Evolutionary conservation across 2,329 filamentous ascomycete genomes (phyloP), one percentile per base, ranked within the genome.

Genomic region (Pseudogymnoascus sp.): DNA sequence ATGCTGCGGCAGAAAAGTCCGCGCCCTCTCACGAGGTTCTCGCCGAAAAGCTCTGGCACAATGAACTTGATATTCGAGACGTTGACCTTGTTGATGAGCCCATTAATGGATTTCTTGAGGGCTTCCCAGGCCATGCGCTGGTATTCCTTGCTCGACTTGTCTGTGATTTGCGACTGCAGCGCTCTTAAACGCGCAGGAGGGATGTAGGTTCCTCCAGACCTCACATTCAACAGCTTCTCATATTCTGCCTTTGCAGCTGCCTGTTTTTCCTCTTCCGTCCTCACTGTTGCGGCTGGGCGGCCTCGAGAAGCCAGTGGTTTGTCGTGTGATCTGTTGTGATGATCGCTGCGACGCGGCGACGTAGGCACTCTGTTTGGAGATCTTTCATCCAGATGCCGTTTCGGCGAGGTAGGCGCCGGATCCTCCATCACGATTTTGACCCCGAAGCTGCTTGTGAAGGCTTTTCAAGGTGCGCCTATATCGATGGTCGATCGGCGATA

Each of bases 91-190:
- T 99, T 99, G 82, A 99, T 96, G 67, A 99, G 79, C 69, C 94
- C 94, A 73, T 99, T 97, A 77, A 99, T 96, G 58, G 90, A 94
- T 80, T 99, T 99, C 79, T 99, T 99, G 71, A 99, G 79, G 10
- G 93, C 93, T 76, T 99, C 94, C 94, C 94, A 99, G 7, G 92
- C 92, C 90, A 99, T 96, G 70, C 94, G 90, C 82, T 97, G 94
- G 73, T 96, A 97, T 77, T 97, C 94, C 76, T 96, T 95, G 75
- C 88, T 95, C 61, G 84, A 87, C 80, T 96, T 96, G 78, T 99
- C 94, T 65, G 92, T 97, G 74, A 99, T 96, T 76, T 96, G 92
- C 60, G 92, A 90, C 78, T 99, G 94, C 64, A 99, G 83, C 39
- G 93, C 93, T 69, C 92, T 86, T 72, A 99, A 80, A 68, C 91